Evolutionary conservation across 2,329 filamentous ascomycete species (phyloP), one percentile per base, ranked within the genome.

Genomic region (Alternaria brassicae): DNA sequence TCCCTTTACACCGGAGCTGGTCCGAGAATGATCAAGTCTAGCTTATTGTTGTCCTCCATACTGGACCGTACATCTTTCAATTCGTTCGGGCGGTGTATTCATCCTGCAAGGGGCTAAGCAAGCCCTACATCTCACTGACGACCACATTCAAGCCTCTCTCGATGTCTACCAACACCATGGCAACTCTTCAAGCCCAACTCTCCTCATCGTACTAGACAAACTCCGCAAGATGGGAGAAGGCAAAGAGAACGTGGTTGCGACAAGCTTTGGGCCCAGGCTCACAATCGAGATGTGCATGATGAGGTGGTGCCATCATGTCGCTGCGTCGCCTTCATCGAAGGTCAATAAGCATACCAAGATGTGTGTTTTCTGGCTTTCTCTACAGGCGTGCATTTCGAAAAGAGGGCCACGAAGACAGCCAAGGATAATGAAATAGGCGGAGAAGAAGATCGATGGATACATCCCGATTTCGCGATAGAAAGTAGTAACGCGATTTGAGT

Each of bases 11-110:
- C 15, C 23, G 39, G n/a, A 8, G 8, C n/a, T 13, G 41, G 17
- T 23, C 30, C 19, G 2, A n/a, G 21, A 34, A 34, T 34, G 10
- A 12, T 36, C 5, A 15, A n/a, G 32, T 15, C 8, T 36, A 21
- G 44, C 3, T 8, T n/a, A 21, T 48, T 13, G 19, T 34, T 19
- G 8, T 23, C 5, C 30, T 48, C 30, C 17, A 7, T 19, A 48
- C 10, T 91, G 89, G 89, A 89, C 88, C 1, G 84, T 91, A 71
- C 89, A 91, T 66, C 89, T n/a, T n/a, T n/a, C n/a, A n/a, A n/a
- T n/a, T n/a, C n/a, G n/a, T n/a, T n/a, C 89, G 0, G 89, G 89
- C 4, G 89, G 89, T 17, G 82, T 86, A 0, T 87, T 88, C 1
- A 89, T 91, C 40, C 79, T 91, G 2, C 82, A 86, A 0, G 87